These are phyloP conservation scores for Candida sanyiensis DNA, from an alignment of 805 yeast species.

Conservation along the genomic window DNA sequence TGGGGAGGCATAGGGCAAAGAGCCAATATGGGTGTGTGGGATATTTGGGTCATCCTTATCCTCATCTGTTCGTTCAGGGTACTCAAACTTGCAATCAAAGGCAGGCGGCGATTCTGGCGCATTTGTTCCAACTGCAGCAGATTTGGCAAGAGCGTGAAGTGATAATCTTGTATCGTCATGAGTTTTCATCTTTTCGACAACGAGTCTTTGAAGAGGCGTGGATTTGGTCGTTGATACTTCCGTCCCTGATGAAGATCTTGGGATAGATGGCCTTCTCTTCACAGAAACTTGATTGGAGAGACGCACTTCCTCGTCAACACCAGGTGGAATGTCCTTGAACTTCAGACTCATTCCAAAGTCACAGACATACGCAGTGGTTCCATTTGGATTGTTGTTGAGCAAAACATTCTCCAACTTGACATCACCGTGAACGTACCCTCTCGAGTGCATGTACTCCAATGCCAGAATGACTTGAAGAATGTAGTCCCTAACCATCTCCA, in stretches of 20 bases:
- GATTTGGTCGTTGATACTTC: conserved; percentile 9
- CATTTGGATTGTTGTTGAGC: conserved; percentile 41
- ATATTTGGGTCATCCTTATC: conserved; percentile 15
- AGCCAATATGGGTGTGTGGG: conserved; percentile 75
- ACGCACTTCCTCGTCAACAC: conserved; percentile 18
- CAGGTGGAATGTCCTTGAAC: conserved; percentile 13
- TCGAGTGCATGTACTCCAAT: conserved; percentile 52
- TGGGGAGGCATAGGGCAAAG: conserved; percentile 90
- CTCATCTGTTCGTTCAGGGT: conserved; percentile 9
- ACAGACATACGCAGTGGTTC: conserved; percentile 50
- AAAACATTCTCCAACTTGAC: conserved; percentile 69
- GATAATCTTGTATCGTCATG: conserved; percentile 28
- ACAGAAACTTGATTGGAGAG: conserved; percentile 10
- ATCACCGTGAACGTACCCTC: conserved; percentile 71
- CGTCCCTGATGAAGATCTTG: conserved; percentile 30
- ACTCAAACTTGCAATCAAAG: conserved; percentile 15
- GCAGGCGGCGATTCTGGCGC: conserved; percentile 1
- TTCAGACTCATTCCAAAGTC: conserved; percentile 81
- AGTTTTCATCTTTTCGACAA: conserved; percentile 23
- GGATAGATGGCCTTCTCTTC: conserved; percentile 28
- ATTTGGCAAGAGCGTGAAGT: conserved; percentile 3
- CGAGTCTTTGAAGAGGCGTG: conserved; percentile 21
- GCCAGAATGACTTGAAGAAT: conserved; percentile 54
- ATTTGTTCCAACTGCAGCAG: too few species aligned
- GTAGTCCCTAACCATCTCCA: conserved; percentile 32